Evolutionary conservation across 495 filamentous ascomycete genomes (phyloP), one percentile per base, ranked within the genome.

Genomic region (Thermothielavioides terrestris): DNA sequence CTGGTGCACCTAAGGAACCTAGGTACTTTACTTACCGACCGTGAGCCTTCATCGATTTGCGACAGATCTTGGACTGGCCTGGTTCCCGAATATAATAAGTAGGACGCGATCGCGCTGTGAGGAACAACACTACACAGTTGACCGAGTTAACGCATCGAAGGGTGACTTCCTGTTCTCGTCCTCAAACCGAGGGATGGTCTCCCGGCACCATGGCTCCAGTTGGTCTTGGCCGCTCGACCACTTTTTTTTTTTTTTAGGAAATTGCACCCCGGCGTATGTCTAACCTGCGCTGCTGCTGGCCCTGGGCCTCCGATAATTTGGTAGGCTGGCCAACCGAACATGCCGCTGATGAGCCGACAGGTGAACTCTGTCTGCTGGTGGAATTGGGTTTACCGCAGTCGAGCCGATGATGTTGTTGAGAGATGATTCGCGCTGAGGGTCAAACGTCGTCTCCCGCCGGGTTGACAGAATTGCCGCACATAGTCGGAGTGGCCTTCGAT

Each of bases 171-270:
- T 22, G n/a, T 38, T 21, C 3, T 22, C 22, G 36, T 41, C 11
- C 27, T 28, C 27, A 8, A 31, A 10, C 28, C 28, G 7, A 10
- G 9, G 20, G 40, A 18, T 32, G 42, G 30, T 51, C 37, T 55
- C 47, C 42, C 53, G 43, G 47, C 47, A 37, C 41, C 42, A 42
- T 34, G 48, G 53, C 47, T 34, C 48, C 53, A 55, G 49, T 46
- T 49, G 47, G 28, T 34, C 43, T 54, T 62, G 59, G 56, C 59
- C 59, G 59, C 59, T 49, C n/a, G n/a, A n/a, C n/a, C n/a, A n/a
- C n/a, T n/a, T n/a, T n/a, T n/a, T 55, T 35, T 36, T 46, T 34
- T 10, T 5, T 9, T 0, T 15, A 5, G 1, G 23, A 38, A 21
- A 30, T 27, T 10, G 34, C 46, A 49, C 50, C 28, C 23, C 7